These are phyloP conservation scores for Rhodotorula glutinis DNA, from an alignment of 1,284 basidiomycete species.

Conservation along the genomic window DNA sequence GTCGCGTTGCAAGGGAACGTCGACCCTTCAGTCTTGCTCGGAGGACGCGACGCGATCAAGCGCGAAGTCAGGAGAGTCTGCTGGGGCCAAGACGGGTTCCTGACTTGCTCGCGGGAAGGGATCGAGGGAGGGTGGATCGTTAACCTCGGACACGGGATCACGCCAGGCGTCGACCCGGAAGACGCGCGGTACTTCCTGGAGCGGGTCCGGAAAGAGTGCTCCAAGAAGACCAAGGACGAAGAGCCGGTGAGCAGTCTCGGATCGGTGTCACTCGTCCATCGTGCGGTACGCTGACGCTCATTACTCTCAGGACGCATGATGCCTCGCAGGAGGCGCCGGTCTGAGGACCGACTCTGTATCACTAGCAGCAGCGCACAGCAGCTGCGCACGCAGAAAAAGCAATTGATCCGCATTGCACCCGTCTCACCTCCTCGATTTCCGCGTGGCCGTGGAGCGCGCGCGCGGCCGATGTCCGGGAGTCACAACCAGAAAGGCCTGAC, in stretches of 20 bases:
- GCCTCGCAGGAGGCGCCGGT: too few species aligned
- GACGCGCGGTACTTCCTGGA: conserved; percentile 85
- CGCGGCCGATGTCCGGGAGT: too few species aligned
- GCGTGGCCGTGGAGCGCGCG: too few species aligned
- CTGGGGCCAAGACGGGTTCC: conserved; percentile 60
- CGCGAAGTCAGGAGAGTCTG: conserved; percentile 78
- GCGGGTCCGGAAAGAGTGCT: conserved; percentile 59
- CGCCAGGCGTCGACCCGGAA: conserved; percentile 89
- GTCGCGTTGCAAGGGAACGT: conserved; percentile 91
- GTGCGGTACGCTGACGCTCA: background rate
- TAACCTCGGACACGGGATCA: conserved; percentile 96
- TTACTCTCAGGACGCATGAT: background rate
- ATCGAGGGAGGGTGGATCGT: conserved; percentile 77
- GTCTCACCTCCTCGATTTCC: too few species aligned
- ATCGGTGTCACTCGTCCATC: background rate
- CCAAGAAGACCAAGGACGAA: conserved; percentile 28
- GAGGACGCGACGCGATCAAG: conserved; percentile 81
- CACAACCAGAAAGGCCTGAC: too few species aligned
- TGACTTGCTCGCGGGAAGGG: conserved; percentile 54
- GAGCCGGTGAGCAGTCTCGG: conserved; percentile 17
- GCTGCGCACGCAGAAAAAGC: too few species aligned
- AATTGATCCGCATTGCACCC: too few species aligned
- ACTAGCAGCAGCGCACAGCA: too few species aligned
- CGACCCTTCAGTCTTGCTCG: conserved; percentile 85
- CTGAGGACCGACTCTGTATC: too few species aligned